Conservation (phyloP, 352 stramenopile genomes). For the Phytophthora nicotianae region DNA sequence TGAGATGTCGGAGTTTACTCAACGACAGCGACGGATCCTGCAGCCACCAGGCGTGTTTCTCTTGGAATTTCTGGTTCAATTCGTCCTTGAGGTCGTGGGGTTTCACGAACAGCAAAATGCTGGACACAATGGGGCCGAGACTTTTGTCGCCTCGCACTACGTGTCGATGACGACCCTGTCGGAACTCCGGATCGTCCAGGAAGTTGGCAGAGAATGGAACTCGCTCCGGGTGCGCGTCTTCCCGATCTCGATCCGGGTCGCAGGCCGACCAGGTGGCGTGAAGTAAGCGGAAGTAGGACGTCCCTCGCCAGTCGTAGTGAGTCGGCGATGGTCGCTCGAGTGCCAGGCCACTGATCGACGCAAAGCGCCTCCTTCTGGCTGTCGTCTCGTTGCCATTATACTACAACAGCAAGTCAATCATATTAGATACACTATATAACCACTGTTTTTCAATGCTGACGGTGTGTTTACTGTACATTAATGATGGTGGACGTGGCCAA, state of each 20-base stretch:
- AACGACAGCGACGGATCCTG: constrained; percentile 90
- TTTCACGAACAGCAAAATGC: constrained; percentile 96
- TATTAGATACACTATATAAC: neutral
- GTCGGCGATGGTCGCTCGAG: constrained; percentile 37
- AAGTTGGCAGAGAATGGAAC: constrained; percentile 78
- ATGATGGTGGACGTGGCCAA: constrained; percentile 81
- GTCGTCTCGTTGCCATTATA: constrained; percentile 83
- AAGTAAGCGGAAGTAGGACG: constrained; percentile 86
- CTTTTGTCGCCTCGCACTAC: constrained; percentile 88
- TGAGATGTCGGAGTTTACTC: constrained; percentile 97
- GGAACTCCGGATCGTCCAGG: constrained; percentile 84
- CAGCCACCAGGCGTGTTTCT: constrained; percentile 92
- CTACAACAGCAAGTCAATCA: constrained; percentile 30
- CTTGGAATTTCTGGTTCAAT: constrained; percentile 97
- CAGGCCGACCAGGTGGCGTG: constrained; percentile 80
- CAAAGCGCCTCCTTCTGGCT: constrained; percentile 46
- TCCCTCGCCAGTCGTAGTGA: constrained; percentile 86
- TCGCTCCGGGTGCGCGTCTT: constrained; percentile 73
- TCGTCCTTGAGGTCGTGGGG: constrained; percentile 95
- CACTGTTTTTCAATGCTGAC: neutral
- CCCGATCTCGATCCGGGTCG: constrained; percentile 69
- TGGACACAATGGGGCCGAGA: constrained; percentile 93
- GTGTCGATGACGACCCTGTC: constrained; percentile 80
- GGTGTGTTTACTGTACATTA: constrained; percentile 43
- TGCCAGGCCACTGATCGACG: constrained; percentile 62